Evolutionary conservation across 805 yeast species (phyloP).

Genomic region (Zygosaccharomyces bisporus): DNA sequence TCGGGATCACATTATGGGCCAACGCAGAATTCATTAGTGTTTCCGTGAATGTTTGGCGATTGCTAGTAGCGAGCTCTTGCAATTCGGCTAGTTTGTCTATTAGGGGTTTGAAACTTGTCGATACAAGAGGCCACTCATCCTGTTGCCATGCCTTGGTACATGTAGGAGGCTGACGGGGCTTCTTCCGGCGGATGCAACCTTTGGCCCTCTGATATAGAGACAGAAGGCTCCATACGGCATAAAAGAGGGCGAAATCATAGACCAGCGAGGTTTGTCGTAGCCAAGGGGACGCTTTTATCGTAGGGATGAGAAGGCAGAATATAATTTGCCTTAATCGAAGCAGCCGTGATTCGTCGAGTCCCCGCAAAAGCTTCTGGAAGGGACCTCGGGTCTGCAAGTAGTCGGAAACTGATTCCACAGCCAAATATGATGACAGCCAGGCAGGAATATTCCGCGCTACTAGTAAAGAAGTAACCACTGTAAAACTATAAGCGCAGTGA

Average conservation of each 20-base stretch:
- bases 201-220: conserved; percentile 16
- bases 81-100: conserved; percentile 27
- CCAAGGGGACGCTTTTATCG: conserved; percentile 1
- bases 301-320: conserved; percentile 14
- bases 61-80: conserved; percentile 20
- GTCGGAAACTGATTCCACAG: conserved; percentile 17
- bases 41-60: conserved; percentile 19
- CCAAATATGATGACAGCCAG: conserved; percentile 18
- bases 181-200: conserved; percentile 5
- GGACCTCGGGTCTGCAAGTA: background rate
- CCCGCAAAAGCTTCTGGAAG: background rate
- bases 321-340: conserved; percentile 14
- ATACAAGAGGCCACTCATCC: conserved; percentile 17
- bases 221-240: conserved; percentile 21
- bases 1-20: conserved; percentile 21
- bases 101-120: conserved; percentile 20
- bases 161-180: background rate
- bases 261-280: conserved; percentile 15
- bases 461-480: conserved; percentile 5
- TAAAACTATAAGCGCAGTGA: conserved; percentile 2
- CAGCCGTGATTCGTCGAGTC: conserved; percentile 6
- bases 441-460: conserved; percentile 10
- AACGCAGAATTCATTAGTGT: conserved; percentile 23
- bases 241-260: conserved; percentile 20
- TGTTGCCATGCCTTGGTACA: background rate